A percentile compares a stretch with the other conserved stretches of the same genome.
These are phyloP conservation scores for Microsporum audouinii DNA, from an alignment of 2,329 filamentous ascomycete genomes.

Conservation along the genomic window DNA sequence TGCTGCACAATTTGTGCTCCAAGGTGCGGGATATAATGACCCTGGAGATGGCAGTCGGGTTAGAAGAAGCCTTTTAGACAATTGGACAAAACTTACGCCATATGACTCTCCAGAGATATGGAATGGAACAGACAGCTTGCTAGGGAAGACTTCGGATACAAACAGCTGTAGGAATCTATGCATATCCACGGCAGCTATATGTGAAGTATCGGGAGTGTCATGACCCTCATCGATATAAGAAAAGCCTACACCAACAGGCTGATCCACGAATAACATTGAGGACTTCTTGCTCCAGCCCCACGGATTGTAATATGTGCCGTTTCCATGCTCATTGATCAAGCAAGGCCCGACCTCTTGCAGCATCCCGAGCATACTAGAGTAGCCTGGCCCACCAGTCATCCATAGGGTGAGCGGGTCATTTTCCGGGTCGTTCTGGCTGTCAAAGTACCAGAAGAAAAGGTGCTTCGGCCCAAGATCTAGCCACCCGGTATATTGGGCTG, in stretches of 20 bases:
- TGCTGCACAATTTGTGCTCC: not conserved
- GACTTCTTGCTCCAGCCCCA: slow-evolving; percentile 16
- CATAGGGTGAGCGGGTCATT: slow-evolving; percentile 30
- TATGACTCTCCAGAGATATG: slow-evolving; percentile 40
- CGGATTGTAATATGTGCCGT: slow-evolving; percentile 17
- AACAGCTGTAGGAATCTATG: slow-evolving; percentile 40
- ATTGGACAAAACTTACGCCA: slow-evolving; percentile 24
- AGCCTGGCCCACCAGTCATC: slow-evolving; percentile 33
- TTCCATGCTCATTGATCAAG: slow-evolving; percentile 10
- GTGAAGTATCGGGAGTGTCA: slow-evolving; percentile 27
- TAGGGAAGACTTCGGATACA: slow-evolving; percentile 34
- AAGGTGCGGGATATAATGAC: not conserved
- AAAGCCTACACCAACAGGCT: slow-evolving; percentile 30
- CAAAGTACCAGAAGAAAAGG: slow-evolving; percentile 39
- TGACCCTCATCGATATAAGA: slow-evolving; percentile 27
- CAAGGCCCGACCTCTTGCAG: slow-evolving; percentile 30
- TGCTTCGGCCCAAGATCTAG: slow-evolving; percentile 26
- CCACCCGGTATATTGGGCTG: slow-evolving; percentile 15
- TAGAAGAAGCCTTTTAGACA: slow-evolving; percentile 9
- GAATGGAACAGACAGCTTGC: slow-evolving; percentile 30
- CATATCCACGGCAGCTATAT: slow-evolving; percentile 36
- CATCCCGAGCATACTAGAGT: slow-evolving; percentile 27
- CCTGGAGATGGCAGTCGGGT: not conserved
- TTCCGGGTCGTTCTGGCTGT: slow-evolving; percentile 28
- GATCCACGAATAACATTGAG: slow-evolving; percentile 24